Conservation (phyloP, 83 land plant genomes). For the Picea abies region DNA sequence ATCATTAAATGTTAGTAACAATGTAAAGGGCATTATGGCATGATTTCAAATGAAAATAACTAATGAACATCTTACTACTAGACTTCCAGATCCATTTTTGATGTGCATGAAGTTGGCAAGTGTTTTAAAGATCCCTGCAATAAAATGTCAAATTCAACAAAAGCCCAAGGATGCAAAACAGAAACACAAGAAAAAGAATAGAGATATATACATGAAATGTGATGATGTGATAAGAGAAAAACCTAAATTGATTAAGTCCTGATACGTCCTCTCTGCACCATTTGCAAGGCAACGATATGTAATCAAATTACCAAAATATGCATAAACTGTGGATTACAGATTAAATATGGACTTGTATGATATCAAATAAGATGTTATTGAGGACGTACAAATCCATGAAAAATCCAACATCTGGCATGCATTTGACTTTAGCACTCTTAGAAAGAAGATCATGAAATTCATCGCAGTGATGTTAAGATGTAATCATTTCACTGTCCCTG, state of each 20-base stretch:
- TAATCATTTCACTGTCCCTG: too few relatives aligned
- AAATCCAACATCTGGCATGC: conserved; percentile 76
- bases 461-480: too few relatives aligned
- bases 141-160: not conserved
- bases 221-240: conserved; percentile 24
- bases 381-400: conserved; percentile 62
- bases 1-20: not conserved
- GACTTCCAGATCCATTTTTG: not conserved
- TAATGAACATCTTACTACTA: conserved; percentile 27
- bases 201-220: conserved; percentile 42
- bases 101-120: conserved; percentile 23
- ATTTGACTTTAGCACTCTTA: conserved; percentile 54
- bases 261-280: conserved; percentile 50
- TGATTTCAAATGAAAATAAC: not conserved
- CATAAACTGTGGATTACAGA: not conserved
- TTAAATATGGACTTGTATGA: not conserved
- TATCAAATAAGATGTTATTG: not conserved
- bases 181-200: not conserved
- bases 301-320: not conserved
- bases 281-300: not conserved
- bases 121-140: conserved; percentile 54
- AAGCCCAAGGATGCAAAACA: not conserved
- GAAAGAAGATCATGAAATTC: conserved; percentile 50
- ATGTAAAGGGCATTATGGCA: not conserved
- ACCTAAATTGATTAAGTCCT: too few relatives aligned